Base-by-base conservation (phyloP, 2,329 filamentous ascomycete genomes). In the Paecilomyces formosus region DNA sequence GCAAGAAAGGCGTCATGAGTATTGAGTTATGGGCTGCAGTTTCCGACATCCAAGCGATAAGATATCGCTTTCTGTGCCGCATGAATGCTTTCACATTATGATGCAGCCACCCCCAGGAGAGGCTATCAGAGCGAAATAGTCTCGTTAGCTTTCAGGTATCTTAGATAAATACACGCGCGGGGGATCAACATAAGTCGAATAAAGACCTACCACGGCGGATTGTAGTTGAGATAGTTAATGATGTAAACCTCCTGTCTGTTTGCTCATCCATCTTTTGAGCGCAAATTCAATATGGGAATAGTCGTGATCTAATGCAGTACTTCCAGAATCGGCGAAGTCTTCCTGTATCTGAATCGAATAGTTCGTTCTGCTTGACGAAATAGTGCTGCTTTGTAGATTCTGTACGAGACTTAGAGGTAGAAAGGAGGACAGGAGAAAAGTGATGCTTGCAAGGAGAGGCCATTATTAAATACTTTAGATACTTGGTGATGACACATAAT, bases 51-150 rank as follows among this genome's bases (percentile, higher is more conserved):
- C 15, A 45, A 21, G 9, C 9, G 50, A 15, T 11, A 7, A 15
- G 5, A 9, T 24, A 12, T 52, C 21, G 8, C 50, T 28, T 24
- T 12, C n/a, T 18, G 45, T 50, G 15, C 15, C 54, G 54, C n/a
- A n/a, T n/a, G n/a, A n/a, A n/a, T n/a, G n/a, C n/a, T n/a, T n/a
- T 65, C 65, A 70, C 69, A 70, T 70, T 56, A 71, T 60, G 39
- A 68, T 62, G 61, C 69, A 71, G 59, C 69, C 68, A 57, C 66
- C 66, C 31, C 67, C 67, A 58, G 69, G 68, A 55, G 64, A 64
- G 53, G 65, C 55, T 64, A 57, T 24, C 56, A 53, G 13, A 52
- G 53, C n/a, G n/a, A 30, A 6, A 26, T 21, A 28, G 18, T n/a
- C 5, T 3, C 58, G 55, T 63, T 57, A 63, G 57, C 18, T 52